Conservation (phyloP, 2,329 filamentous ascomycete genomes). For the Exophiala oligosperma region DNA sequence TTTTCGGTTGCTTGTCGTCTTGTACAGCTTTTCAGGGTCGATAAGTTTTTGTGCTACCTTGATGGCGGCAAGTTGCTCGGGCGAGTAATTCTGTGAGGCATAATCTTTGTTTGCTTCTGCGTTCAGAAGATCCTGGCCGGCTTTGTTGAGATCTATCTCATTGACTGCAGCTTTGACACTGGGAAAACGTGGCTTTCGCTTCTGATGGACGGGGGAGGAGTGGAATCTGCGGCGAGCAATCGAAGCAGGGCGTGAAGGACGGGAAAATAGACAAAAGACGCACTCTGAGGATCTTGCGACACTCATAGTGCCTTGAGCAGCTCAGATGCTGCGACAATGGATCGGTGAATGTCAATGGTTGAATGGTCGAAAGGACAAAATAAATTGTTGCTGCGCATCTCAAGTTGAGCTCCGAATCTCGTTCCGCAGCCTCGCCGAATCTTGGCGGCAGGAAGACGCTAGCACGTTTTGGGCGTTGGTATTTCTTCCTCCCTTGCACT, state of each 20-base stretch:
- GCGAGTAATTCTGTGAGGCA: slow-evolving; percentile 63
- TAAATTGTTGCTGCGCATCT: slow-evolving; percentile 6
- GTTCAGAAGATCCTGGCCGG: slow-evolving; percentile 13
- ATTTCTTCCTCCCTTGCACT: slow-evolving; percentile 5
- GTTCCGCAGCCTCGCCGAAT: neutral
- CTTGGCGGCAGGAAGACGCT: slow-evolving; percentile 10
- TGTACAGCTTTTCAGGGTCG: slow-evolving; percentile 68
- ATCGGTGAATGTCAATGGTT: neutral
- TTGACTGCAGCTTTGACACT: slow-evolving; percentile 39
- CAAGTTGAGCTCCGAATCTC: slow-evolving; percentile 8
- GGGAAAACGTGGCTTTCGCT: slow-evolving; percentile 41
- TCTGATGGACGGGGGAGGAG: slow-evolving; percentile 38
- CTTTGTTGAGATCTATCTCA: slow-evolving; percentile 27
- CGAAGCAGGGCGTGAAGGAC: slow-evolving; percentile 40
- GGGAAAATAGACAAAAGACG: slow-evolving; percentile 51
- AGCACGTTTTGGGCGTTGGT: neutral
- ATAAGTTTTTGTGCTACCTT: slow-evolving; percentile 77
- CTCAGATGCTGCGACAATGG: slow-evolving; percentile 8
- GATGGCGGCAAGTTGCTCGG: slow-evolving; percentile 78
- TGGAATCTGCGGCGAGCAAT: slow-evolving; percentile 52
- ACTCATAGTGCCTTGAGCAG: slow-evolving; percentile 43
- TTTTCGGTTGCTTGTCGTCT: slow-evolving; percentile 61
- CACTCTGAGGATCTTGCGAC: slow-evolving; percentile 51
- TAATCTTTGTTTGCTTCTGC: slow-evolving; percentile 11
- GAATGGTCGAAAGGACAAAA: neutral